phyloP scores from a whole-genome alignment of 2,329 filamentous ascomycete species.

The Venturiaceae sp. region DNA sequence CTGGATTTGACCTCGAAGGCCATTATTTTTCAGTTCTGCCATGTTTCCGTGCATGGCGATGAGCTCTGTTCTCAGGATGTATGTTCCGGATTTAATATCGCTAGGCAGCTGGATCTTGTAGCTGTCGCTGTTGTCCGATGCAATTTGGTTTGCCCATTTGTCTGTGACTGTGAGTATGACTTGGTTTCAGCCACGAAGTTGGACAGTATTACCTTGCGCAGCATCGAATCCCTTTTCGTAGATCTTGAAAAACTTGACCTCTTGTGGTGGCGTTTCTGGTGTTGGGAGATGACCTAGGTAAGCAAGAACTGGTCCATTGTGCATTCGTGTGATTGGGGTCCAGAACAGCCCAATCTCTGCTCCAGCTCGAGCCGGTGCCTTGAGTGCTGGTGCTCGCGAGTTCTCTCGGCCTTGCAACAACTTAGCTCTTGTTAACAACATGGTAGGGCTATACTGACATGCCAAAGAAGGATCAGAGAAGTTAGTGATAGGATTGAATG shows the following conservation, averaged over 20 bases:
- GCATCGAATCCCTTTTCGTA: not conserved
- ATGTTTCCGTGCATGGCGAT: conserved; percentile 36
- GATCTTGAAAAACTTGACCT: conserved; percentile 9
- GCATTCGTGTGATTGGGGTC: conserved; percentile 2
- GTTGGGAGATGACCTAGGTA: not conserved
- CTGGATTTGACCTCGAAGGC: conserved; percentile 34
- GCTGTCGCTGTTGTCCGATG: not conserved
- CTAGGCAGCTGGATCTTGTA: not conserved
- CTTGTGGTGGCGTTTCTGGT: not conserved
- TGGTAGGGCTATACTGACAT: not conserved
- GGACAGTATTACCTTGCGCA: too few relatives aligned
- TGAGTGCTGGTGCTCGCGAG: not conserved
- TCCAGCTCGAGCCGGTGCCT: conserved; percentile 1
- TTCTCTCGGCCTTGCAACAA: not conserved
- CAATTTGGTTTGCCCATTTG: conserved; percentile 1
- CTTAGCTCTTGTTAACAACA: not conserved
- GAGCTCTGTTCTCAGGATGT: conserved; percentile 45
- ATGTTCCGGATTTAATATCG: conserved; percentile 35
- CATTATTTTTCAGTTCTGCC: conserved; percentile 12
- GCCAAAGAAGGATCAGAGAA: not conserved
- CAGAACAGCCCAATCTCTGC: not conserved
- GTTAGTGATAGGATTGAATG: conserved; percentile 3
- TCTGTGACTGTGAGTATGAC: not conserved
- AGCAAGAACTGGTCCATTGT: conserved; percentile 2
- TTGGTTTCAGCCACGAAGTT: too few relatives aligned